Evolutionary conservation across 495 filamentous ascomycete species (phyloP), one percentile per base, ranked within the genome.

Genomic region (Annulohypoxylon nitens): DNA sequence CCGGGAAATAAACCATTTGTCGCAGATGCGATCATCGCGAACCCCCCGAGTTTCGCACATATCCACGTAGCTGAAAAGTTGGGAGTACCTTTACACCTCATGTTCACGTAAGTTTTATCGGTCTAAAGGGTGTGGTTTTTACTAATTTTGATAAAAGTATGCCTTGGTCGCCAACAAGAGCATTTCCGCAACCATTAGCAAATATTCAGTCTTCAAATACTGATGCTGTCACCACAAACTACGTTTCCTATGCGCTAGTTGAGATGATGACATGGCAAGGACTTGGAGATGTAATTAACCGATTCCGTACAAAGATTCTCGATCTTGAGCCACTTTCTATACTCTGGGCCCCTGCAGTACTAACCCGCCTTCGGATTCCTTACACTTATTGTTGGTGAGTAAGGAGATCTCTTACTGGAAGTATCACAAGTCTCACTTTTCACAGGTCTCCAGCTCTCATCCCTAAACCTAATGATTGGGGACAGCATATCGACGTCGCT

Each of bases 191-290:
- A 71, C 91, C 91, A 3, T 80, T 93, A 30, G 91, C 91, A 37
- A 92, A 89, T 70, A 88, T 93, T 53, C 87, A 88, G 61, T 87
- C 84, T 41, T 84, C 83, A 12, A 90, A 91, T 73, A 85, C 89
- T 2, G 87, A 90, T 62, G 81, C 85, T 7, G 85, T 83, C 0
- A 85, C 84, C 9, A 88, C 90, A 3, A 95, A 95, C 78, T 93
- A 89, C 70, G 84, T 93, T 9, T 90, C 88, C 2, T 95, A 95
- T 72, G 86, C 87, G 12, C 78, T 94, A 39, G 89, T 95, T 9
- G 92, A 95, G 68, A 88, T 92, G 85, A 89, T 95, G 87, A 90
- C 90, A 47, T 93, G 91, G 91, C 91, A 94, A 76, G 92, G 92
- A 4, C 83, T 94, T 2, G 92, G 92, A 18, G 91, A 93, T 74